Evolutionary conservation across 2,329 filamentous ascomycete genomes (phyloP), one percentile per base, ranked within the genome.

Genomic region (Ophiostoma quercus): DNA sequence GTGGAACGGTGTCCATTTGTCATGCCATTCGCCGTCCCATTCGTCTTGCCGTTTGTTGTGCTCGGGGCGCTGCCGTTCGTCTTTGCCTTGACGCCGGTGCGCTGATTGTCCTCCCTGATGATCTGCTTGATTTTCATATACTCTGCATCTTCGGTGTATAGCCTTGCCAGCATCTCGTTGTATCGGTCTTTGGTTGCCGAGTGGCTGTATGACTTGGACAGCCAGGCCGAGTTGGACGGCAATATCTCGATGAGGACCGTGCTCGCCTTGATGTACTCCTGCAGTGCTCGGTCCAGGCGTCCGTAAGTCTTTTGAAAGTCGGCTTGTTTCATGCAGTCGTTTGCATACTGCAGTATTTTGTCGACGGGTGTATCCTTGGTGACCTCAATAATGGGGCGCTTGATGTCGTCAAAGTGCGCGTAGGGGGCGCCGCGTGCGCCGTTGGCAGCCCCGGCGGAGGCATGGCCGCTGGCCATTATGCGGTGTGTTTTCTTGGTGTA

Each of bases 201-300:
- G 12, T 47, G 65, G 39, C 25, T 47, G 22, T 25, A 25, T 22
- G 39, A 22, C 37, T 22, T 39, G n/a, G 85, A 83, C 37, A 87
- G 85, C 77, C 88, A 96, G 72, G 94, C 91, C 70, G 85, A 87
- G 77, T 96, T 92, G 47, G 84, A 84, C 1, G 92, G 91, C 34
- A 98, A 89, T 60, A 89, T 82, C 70, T 94, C 88, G 67, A 93
- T 84, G 16, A 91, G 86, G 69, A 97, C 90, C 70, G 93, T 88
- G 71, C 86, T 93, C 12, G 94, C 92, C 73, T 90, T 87, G 71
- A 98, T 85, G 76, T 94, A 98, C 72, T 96, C 91, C 73, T 90
- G 87, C 69, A 96, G 90, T 2, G 94, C 94, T 51, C 88, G 79
- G 76, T 95, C 92, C 4, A 88, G 87, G 47, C 88, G 83, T 34